Conservation (phyloP, 352 stramenopile species). For the Thalassiosira livingstoniorum region DNA sequence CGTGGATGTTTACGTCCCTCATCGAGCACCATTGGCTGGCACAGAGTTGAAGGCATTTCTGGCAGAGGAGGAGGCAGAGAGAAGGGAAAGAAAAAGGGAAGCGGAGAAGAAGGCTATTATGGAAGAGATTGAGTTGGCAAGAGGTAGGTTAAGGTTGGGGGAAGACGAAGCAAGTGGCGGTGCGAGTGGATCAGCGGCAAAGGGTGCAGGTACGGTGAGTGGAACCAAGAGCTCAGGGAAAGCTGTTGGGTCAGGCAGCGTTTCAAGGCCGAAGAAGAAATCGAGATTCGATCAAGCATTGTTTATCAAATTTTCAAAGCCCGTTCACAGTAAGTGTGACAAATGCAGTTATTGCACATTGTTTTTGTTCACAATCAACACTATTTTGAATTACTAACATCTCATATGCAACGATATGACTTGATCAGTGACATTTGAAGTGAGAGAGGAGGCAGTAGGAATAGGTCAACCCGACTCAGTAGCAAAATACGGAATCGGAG, state of each 20-base stretch:
- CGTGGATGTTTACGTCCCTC: conserved; percentile 74
- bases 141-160: conserved; percentile 72
- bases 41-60: conserved; percentile 73
- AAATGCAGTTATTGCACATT: no score
- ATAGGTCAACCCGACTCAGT: conserved; percentile 79
- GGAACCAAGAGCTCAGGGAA: conserved; percentile 3
- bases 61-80: conserved; percentile 70
- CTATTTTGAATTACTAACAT: conserved; percentile 2
- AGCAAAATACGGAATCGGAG: conserved; percentile 78
- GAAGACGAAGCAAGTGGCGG: conserved; percentile 56
- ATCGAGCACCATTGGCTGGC: conserved; percentile 67
- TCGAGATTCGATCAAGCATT: conserved; percentile 83
- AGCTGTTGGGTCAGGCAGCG: neutral
- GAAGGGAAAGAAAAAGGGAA: conserved; percentile 46
- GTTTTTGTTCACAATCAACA: conserved; percentile 1
- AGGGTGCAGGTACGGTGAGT: conserved; percentile 1
- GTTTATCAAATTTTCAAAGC: conserved; percentile 87
- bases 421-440: conserved; percentile 74
- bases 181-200: neutral
- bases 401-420: neutral
- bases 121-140: conserved; percentile 81
- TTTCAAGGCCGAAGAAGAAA: conserved; percentile 78
- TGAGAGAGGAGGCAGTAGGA: conserved; percentile 78
- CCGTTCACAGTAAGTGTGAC: conserved; percentile 74
- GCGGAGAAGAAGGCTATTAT: conserved; percentile 80